Evolutionary conservation across 371 early-diverging fungal genomes (phyloP).

Genomic region (Mucor mucedo): DNA sequence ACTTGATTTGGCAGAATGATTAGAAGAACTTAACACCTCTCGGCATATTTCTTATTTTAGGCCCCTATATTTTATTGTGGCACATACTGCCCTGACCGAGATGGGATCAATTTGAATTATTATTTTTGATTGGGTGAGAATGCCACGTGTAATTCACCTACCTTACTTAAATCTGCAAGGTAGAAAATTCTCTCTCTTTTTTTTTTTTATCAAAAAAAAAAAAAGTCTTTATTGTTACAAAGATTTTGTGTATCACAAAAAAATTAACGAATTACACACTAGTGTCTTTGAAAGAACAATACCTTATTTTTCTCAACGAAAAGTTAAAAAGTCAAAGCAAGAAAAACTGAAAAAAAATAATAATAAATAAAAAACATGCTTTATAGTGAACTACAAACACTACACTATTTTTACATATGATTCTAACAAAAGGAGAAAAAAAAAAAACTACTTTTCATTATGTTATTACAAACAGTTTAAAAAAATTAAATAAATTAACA

Average conservation of each 20-base stretch:
- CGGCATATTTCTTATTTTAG: conserved; percentile 7
- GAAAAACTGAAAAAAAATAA: not conserved
- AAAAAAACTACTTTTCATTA: not conserved
- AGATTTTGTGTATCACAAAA: not conserved
- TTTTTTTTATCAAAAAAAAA: not conserved
- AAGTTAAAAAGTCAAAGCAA: not conserved
- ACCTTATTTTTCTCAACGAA: not conserved
- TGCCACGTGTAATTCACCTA: conserved; percentile 4
- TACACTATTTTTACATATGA: conserved; percentile 6
- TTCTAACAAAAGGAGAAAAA: conserved; percentile 2
- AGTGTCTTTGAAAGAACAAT: not conserved
- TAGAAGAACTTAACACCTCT: not conserved
- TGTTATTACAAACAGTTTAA: not conserved
- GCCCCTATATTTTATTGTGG: not conserved
- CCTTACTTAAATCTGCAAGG: not conserved
- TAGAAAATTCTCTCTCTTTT: not conserved
- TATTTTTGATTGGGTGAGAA: not conserved
- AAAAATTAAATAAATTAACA: not conserved
- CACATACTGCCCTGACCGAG: not conserved
- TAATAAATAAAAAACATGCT: not conserved
- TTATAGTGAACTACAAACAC: not conserved
- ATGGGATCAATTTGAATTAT: not conserved
- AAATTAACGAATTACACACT: not conserved
- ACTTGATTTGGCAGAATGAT: not conserved
- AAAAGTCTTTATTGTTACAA: not conserved